Conservation (phyloP, 306 rosid genomes). For the Trifolium fragiferum region DNA sequence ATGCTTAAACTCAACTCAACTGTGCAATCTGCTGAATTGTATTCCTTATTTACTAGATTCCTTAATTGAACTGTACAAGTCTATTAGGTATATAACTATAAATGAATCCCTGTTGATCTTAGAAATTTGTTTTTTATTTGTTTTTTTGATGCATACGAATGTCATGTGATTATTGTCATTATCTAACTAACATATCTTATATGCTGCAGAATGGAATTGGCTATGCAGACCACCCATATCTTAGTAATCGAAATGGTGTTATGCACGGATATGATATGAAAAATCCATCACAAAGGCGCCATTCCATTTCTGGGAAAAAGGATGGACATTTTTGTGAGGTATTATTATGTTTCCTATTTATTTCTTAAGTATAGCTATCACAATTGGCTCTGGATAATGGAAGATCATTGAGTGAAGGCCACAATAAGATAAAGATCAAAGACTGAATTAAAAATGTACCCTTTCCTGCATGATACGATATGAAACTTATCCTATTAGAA, state of each 20-base stretch:
- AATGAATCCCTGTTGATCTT: slow-evolving; percentile 11
- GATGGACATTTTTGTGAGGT: slow-evolving; percentile 78
- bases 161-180: slow-evolving; percentile 25
- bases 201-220: slow-evolving; percentile 61
- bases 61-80: not conserved
- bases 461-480: not conserved
- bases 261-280: slow-evolving; percentile 62
- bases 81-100: slow-evolving; percentile 4
- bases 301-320: slow-evolving; percentile 53
- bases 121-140: not conserved
- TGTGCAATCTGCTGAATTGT: slow-evolving; percentile 21
- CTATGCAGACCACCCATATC: slow-evolving; percentile 53
- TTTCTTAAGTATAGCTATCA: slow-evolving; percentile 10
- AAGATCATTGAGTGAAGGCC: slow-evolving; percentile 16
- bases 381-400: slow-evolving; percentile 8
- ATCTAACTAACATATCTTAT: slow-evolving; percentile 36
- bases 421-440: not conserved
- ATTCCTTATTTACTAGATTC: slow-evolving; percentile 26
- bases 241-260: slow-evolving; percentile 51
- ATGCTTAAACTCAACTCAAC: slow-evolving; percentile 15
- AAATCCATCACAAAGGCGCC: slow-evolving; percentile 63
- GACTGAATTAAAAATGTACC: not conserved
- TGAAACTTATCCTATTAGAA: not conserved
- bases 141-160: slow-evolving; percentile 5
- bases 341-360: slow-evolving; percentile 45